Base-by-base conservation (phyloP, 192 early-diverging fungal species). In the Lunasporangiospora selenospora region DNA sequence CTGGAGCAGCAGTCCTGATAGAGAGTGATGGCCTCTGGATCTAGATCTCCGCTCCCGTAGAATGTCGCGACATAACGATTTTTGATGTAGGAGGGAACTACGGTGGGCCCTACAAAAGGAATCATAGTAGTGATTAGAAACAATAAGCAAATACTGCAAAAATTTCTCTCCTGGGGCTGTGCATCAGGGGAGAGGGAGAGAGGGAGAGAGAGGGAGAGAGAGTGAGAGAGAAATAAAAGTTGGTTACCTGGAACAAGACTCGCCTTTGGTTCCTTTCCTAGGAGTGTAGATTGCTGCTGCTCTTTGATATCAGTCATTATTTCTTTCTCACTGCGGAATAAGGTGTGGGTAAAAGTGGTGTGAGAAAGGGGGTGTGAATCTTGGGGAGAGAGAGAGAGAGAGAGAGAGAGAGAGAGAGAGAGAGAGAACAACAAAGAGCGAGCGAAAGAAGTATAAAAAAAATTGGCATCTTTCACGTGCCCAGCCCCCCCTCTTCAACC, bases 41-140 rank as follows among this genome's bases (percentile, higher is more conserved):
- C 39, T 10, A 73, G 53, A 41, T 73, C 69, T 0, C 69, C 69
- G 23, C 69, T 73, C 11, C 69, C 69, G 36, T 73, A 73, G 30
- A 53, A 73, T 6, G 47, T 52, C 11, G 23, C 58, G 33, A 36
- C 34, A 15, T 73, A 73, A 1, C 46, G 46, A 10, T 62, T 54
- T 15, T 51, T 39, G 11, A 73, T 46, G 36, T 63, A 53, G 1
- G 33, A 23, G 0, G 69, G 69, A 10, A 73, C 60, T 6, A 63
- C 55, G 10, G 69, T 73, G 18, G 69, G 69, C 10, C 69, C 69
- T 53, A 18, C n/a, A n/a, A n/a, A n/a, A n/a, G n/a, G n/a, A n/a
- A n/a, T n/a, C n/a, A n/a, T n/a, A n/a, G n/a, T n/a, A n/a, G n/a
- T n/a, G n/a, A n/a, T n/a, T n/a, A n/a, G n/a, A n/a, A 11, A 18